Evolutionary conservation across 805 yeast species (phyloP), one percentile per base, ranked within the genome.

Genomic region (Metschnikowia henanensis): DNA sequence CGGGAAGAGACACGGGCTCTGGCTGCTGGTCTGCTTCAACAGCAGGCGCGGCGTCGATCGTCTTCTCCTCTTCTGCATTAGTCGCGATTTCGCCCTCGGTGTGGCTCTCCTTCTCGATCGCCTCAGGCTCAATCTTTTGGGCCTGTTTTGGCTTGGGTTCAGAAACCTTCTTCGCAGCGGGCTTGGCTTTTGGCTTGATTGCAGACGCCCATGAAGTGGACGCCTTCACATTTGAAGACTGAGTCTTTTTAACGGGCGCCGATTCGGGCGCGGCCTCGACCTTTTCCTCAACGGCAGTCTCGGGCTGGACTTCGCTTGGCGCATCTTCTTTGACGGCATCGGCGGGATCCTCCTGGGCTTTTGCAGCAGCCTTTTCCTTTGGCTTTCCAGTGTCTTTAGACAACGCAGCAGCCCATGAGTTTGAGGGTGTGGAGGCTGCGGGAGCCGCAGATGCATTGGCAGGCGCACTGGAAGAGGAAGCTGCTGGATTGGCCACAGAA

Each of bases 171-270:
- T 50, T 50, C 8, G 46, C 48, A 21, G 37, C 50, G 35, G 88
- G 83, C 43, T 64, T 62, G 38, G 68, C 63, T 55, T 68, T 69
- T 32, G 74, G 75, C 42, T 73, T 65, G 40, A 83, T 83, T 55
- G 84, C 79, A 15, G 90, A 78, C 23, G 89, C 88, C 87, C 89
- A 83, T 5, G 88, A 73, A 7, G 57, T 53, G 29, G 53, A 39
- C n/a, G 47, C 17, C 32, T 50, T 39, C 17, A 50, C 52, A 26
- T 35, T 45, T 16, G 49, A 30, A 4, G 50, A 36, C 12, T 18
- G 39, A 9, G 41, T 34, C 38, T 46, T 41, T 18, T 32, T 36
- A n/a, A 22, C 35, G 19, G 39, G 45, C 13, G n/a, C 33, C 2
- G 29, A 17, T 8, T 28, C 43, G 15, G 37, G 25, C n/a, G 34